A percentile compares a stretch with the other conserved stretches of the same genome.
Evolutionary conservation across 2,329 filamentous ascomycete genomes (phyloP).

Genomic region (Ophiostoma sp.): DNA sequence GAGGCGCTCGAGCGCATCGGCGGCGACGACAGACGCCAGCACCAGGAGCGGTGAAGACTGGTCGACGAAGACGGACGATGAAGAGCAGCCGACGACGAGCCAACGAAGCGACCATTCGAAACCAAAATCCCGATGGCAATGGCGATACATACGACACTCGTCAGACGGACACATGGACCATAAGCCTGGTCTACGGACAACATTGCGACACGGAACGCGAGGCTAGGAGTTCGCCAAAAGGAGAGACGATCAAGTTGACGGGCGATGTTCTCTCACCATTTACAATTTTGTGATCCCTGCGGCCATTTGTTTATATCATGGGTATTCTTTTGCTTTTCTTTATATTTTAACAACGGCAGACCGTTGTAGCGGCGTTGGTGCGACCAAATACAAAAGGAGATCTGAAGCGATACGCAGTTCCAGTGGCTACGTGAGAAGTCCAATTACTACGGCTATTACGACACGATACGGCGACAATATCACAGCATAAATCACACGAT

Average conservation of each 20-base stretch:
- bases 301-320: slow-evolving; percentile 15
- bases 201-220: too few species aligned
- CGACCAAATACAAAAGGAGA: slow-evolving; percentile 12
- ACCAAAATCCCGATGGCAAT: neutral
- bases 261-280: too few species aligned
- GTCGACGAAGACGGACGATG: neutral
- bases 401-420: too few species aligned
- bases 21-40: slow-evolving; percentile 51
- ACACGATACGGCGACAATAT: neutral
- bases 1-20: slow-evolving; percentile 74
- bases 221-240: too few species aligned
- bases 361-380: slow-evolving; percentile 15
- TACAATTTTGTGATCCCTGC: neutral
- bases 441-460: too few species aligned
- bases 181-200: too few species aligned
- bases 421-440: neutral
- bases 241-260: too few species aligned
- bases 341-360: neutral
- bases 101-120: neutral
- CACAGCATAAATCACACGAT: neutral
- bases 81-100: neutral
- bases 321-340: neutral
- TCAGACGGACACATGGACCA: too few species aligned
- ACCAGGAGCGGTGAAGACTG: slow-evolving; percentile 11
- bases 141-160: neutral